Evolutionary conservation across 352 stramenopile species (phyloP), one percentile per base, ranked within the genome.

Genomic region (Ophiocytium majus): DNA sequence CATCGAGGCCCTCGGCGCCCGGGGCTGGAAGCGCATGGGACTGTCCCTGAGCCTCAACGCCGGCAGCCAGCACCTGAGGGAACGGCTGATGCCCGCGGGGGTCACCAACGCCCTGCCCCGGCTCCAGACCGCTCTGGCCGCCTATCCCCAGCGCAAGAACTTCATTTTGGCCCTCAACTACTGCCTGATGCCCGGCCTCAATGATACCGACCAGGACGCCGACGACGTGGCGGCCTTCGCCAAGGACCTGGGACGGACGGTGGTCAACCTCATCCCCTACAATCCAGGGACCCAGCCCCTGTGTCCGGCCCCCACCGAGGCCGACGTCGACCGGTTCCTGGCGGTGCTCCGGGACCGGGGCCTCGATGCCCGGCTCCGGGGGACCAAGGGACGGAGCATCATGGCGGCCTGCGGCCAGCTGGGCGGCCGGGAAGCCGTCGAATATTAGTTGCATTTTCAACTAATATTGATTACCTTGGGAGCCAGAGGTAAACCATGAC

Each of bases 321-420:
- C 19, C 28, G 57, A 71, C 19, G 28, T 71, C 28, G 57, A 71
- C 23, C 19, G 28, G 28, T 71, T 71, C 57, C 57, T 23, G 28
- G 28, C 23, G 28, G 19, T 71, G 19, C 57, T 71, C 57, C 19
- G 23, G 19, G 23, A 23, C 57, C 57, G 57, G 28, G 28, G 28
- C 23, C 57, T 71, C 57, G 19, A 28, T 23, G 57, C 28, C 19
- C 23, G 23, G 57, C 28, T 71, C 23, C 23, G 57, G 28, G 57
- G 28, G 19, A 71, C 57, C 57, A 71, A 71, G 57, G 57, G 57
- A 23, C 23, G 57, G 23, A 28, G 28, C 28, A 71, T 71, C 28
- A 23, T 71, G 57, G 57, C 57, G 57, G 57, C 57, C 57, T 71
- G 57, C 57, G 57, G 57, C 23, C 57, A 71, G 28, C 57, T 71